phyloP scores from a whole-genome alignment of 805 yeast genomes.

The Isabelozyma heimii region DNA sequence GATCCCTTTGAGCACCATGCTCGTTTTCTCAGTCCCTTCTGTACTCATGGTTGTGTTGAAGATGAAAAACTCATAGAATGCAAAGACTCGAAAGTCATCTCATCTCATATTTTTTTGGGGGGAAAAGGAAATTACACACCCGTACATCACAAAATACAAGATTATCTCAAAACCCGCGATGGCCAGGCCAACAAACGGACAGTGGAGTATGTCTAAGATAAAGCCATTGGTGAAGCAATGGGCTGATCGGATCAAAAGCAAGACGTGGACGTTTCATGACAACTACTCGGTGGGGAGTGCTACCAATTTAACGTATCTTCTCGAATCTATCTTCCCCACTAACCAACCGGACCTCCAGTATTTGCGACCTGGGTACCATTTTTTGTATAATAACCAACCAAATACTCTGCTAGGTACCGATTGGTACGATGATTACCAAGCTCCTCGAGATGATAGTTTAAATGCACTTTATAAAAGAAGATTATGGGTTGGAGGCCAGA shows the following conservation, averaged over 20 bases:
- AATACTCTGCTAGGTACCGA: constrained; percentile 53
- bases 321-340: not conserved
- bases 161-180: not conserved
- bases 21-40: constrained; percentile 21
- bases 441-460: constrained; percentile 42
- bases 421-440: constrained; percentile 79
- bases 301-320: constrained; percentile 6
- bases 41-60: constrained; percentile 14
- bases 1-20: constrained; percentile 36
- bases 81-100: not conserved
- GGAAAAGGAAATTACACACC: not conserved
- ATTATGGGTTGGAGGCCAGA: constrained; percentile 77
- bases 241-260: constrained; percentile 13
- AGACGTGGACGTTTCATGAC: constrained; percentile 19
- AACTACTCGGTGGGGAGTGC: constrained; percentile 16
- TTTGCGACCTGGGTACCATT: constrained; percentile 49
- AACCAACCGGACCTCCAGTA: not conserved
- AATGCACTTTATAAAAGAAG: constrained; percentile 49
- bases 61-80: constrained; percentile 8
- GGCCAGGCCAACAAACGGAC: not conserved
- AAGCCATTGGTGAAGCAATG: constrained; percentile 10
- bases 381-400: constrained; percentile 64
- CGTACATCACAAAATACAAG: not conserved
- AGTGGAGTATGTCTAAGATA: no score
- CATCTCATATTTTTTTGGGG: constrained; percentile 2